Percentiles rank a stretch among this genome's conserved stretches.
phyloP scores from a whole-genome alignment of 2,329 filamentous ascomycete species.

The Exophiala xenobiotica region DNA sequence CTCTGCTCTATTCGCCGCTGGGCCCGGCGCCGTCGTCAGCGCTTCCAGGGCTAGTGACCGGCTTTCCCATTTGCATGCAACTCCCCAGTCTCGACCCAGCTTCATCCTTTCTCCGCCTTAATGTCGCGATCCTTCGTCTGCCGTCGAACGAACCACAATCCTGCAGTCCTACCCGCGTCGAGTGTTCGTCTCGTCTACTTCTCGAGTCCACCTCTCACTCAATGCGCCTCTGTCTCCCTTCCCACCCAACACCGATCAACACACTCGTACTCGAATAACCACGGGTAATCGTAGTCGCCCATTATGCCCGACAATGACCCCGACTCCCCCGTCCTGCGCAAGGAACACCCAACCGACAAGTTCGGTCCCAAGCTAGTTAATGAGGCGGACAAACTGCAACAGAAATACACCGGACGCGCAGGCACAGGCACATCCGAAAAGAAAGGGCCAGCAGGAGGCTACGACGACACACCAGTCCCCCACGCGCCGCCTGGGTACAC shows the following conservation, averaged over 20 bases:
- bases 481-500: constrained; percentile 76
- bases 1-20: background rate
- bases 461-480: constrained; percentile 75
- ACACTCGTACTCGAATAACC: background rate
- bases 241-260: background rate
- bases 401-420: constrained; percentile 34
- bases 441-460: constrained; percentile 68
- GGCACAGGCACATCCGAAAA: constrained; percentile 40
- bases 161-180: too few species aligned
- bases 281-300: background rate
- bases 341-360: constrained; percentile 33
- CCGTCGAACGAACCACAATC: background rate
- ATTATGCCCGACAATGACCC: constrained; percentile 19
- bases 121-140: background rate
- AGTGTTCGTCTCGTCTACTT: too few species aligned
- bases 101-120: too few species aligned
- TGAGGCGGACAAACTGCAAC: constrained; percentile 41
- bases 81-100: background rate
- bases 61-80: too few species aligned
- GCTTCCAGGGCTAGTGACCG: background rate
- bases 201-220: background rate
- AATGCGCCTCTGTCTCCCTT: background rate
- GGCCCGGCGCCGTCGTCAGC: background rate
- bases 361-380: constrained; percentile 41
- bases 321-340: constrained; percentile 24